Evolutionary conservation across 2,329 filamentous ascomycete genomes (phyloP), one percentile per base, ranked within the genome.

Genomic region (Diaporthe longicolla): DNA sequence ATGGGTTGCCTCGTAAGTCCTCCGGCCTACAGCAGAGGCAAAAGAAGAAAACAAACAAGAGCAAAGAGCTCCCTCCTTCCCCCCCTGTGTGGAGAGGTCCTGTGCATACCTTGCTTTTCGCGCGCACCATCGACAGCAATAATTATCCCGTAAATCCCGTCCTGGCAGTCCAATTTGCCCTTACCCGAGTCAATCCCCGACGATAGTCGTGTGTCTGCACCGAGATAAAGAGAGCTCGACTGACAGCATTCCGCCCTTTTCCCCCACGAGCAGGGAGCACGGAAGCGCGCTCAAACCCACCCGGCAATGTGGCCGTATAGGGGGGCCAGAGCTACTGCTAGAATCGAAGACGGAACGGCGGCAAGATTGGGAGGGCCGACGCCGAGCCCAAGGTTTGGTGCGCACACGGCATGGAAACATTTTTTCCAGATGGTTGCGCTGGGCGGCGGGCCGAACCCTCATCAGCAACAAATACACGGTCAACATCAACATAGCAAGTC

Each of bases 1-100:
- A 75, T 75, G 74, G 74, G 74, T 69, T 75, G 74, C 72, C 74
- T 75, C 74, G 74, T 75, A 75, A 75, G 74, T 75, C 63, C 40
- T 52, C 52, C 48, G n/a, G 63, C 65, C 26, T 45, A 29, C 32
- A 70, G 45, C 57, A 54, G 32, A 45, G 57, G 48, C 50, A 24
- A 24, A 32, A 58, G 17, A 70, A 40, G 8, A 26, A 70, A 58
- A 45, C 19, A 40, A 40, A 54, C 63, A 68, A 68, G 63, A 68
- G 63, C 63, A 37, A 37, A 68, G 63, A 68, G 45, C 63, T 68
- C 63, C 63, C 63, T 68, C 48, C 29, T 7, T 40, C 17, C 63
- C 63, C 17, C 63, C 63, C n/a, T 3, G 63, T 40, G 63, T 68
- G 19, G 63, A 54, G 63, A 68, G 63, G 48, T 40, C n/a, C 48